phyloP scores from a whole-genome alignment of 208 protist genomes.

The Novymonas esmeraldas region DNA sequence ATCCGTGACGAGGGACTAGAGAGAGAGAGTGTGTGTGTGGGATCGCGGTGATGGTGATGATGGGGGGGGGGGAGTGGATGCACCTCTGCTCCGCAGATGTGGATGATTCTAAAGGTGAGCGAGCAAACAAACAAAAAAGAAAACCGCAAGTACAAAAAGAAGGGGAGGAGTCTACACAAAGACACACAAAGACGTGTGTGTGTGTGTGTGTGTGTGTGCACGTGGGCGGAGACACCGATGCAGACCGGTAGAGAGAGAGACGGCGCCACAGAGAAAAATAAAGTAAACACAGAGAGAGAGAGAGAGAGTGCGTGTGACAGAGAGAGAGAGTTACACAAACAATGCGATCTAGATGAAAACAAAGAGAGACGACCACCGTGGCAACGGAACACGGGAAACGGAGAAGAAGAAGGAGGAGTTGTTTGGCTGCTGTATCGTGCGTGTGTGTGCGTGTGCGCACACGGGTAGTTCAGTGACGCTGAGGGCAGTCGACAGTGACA shows the following conservation, averaged over 20 bases:
- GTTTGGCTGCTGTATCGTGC: too few species aligned
- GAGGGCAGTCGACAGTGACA: too few species aligned
- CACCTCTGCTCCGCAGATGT: background rate
- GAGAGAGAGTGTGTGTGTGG: constrained; percentile 1
- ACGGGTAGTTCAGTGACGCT: too few species aligned
- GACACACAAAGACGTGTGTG: too few species aligned
- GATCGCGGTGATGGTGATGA: too few species aligned
- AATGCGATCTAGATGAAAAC: background rate
- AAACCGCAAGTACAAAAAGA: constrained; percentile 14
- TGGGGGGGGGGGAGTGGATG: too few species aligned
- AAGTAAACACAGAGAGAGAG: background rate
- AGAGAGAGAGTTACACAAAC: constrained; percentile 5
- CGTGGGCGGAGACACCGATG: background rate
- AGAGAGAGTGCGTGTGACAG: background rate
- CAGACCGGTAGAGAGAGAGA: constrained; percentile 10
- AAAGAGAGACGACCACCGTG: background rate
- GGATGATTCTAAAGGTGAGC: background rate
- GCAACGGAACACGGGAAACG: background rate
- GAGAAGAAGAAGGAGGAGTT: background rate
- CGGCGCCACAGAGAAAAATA: background rate
- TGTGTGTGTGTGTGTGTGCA: background rate
- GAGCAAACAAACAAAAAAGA: constrained; percentile 17
- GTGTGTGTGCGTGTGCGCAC: background rate
- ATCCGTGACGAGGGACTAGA: constrained; percentile 9
- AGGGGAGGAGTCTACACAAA: background rate